phyloP scores from a whole-genome alignment of 805 yeast genomes.

The Candida odintsovae region DNA sequence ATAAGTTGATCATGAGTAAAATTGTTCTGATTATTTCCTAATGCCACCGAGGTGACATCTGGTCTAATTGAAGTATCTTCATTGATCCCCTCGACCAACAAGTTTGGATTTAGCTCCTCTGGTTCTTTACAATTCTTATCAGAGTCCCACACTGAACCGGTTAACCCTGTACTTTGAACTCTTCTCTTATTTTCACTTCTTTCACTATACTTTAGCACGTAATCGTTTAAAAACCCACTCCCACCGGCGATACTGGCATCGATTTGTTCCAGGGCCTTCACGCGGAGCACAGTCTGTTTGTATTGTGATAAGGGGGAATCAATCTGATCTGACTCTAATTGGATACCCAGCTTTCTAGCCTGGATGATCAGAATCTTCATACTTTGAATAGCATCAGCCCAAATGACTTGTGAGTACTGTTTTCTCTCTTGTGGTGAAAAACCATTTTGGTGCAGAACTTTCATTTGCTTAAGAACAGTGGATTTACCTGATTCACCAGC shows the following conservation, averaged over 20 bases:
- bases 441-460: constrained; percentile 78
- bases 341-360: constrained; percentile 60
- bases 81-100: constrained; percentile 13
- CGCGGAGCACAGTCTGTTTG: constrained; percentile 46
- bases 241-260: constrained; percentile 69
- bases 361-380: constrained; percentile 77
- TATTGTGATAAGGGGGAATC: constrained; percentile 38
- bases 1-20: constrained; percentile 11
- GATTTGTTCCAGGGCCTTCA: constrained; percentile 54
- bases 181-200: constrained; percentile 46
- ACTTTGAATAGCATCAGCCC: constrained; percentile 86
- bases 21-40: constrained; percentile 5
- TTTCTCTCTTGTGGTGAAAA: constrained; percentile 73
- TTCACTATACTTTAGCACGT: constrained; percentile 56
- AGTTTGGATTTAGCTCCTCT: background rate
- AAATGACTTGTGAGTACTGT: constrained; percentile 81
- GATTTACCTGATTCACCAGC: constrained; percentile 96
- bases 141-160: constrained; percentile 26
- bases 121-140: constrained; percentile 11
- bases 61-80: constrained; percentile 19
- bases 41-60: constrained; percentile 17
- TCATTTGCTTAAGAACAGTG: constrained; percentile 85
- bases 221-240: constrained; percentile 52
- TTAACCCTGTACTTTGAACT: constrained; percentile 49
- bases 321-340: constrained; percentile 59